phyloP scores from a whole-genome alignment of 164 flowering plant genomes.

The Aristolochia contorta region DNA sequence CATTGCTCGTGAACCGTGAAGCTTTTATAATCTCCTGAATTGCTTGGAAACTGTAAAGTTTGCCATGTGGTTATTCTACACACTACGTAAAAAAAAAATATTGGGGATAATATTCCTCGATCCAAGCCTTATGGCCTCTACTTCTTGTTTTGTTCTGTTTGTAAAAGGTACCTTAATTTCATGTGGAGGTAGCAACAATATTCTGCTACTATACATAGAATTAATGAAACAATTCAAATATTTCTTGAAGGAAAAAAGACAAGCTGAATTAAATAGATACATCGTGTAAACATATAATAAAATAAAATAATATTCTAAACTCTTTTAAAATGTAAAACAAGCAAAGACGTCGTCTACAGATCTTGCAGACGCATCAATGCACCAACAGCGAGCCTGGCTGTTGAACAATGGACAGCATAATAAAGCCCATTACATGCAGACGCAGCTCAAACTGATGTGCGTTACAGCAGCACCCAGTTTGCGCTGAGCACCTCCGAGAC shows the following conservation, averaged over 20 bases:
- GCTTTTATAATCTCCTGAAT: no score
- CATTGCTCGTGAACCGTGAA: no score
- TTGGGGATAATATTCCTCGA: no score
- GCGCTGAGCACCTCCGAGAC: constrained; percentile 7
- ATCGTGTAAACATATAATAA: not conserved
- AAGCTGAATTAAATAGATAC: not conserved
- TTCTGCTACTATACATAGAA: no score
- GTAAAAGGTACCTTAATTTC: no score
- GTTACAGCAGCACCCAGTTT: constrained; percentile 14
- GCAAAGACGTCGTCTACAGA: constrained; percentile 13
- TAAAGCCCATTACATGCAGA: constrained; percentile 19
- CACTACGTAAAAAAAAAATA: no score
- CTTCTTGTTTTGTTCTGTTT: no score
- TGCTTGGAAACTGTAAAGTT: no score
- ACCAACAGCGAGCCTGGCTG: constrained; percentile 8
- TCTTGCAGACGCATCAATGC: constrained; percentile 5
- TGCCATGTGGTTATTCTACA: no score
- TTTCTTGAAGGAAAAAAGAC: not conserved
- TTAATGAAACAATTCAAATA: not conserved
- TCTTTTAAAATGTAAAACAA: constrained; percentile 1
- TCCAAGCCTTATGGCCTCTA: no score
- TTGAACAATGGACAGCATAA: constrained; percentile 9
- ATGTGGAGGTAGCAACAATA: no score
- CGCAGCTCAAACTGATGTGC: constrained; percentile 7
- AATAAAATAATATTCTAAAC: constrained; percentile 2